phyloP scores from a whole-genome alignment of 1,284 basidiomycete species.

The Malassezia japonica region DNA sequence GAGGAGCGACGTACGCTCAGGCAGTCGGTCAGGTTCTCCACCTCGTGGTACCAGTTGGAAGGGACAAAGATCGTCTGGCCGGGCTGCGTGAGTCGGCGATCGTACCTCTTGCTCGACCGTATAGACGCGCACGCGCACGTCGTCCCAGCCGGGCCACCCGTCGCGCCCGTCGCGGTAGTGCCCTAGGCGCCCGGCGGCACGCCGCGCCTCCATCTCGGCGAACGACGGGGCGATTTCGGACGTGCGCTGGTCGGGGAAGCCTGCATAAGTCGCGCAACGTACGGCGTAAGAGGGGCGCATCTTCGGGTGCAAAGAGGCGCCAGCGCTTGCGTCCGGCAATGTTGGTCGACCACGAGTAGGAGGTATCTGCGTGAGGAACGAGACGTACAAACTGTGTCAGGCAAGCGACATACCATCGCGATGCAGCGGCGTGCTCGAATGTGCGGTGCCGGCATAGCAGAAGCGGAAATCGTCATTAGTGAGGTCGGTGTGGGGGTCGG shows the following conservation, averaged over 20 bases:
- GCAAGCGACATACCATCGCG: conserved; percentile 23
- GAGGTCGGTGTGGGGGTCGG: conserved; percentile 49
- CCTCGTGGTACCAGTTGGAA: conserved; percentile 46
- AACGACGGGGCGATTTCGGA: conserved; percentile 33
- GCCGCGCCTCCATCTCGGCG: conserved; percentile 20
- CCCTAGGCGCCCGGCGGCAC: conserved; percentile 27
- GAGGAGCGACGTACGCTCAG: conserved; percentile 14
- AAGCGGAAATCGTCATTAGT: conserved; percentile 53
- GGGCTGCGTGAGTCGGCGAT: conserved; percentile 4
- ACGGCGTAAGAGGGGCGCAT: conserved; percentile 37
- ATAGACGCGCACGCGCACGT: conserved; percentile 11
- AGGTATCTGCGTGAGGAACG: conserved; percentile 46
- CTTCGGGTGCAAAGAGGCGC: conserved; percentile 53
- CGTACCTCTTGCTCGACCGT: conserved; percentile 11
- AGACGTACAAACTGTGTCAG: conserved; percentile 6
- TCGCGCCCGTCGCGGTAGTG: conserved; percentile 5
- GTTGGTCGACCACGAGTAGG: conserved; percentile 57
- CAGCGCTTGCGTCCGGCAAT: conserved; percentile 54
- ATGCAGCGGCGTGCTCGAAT: conserved; percentile 28
- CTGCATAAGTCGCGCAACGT: conserved; percentile 18
- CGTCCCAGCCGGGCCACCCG: conserved; percentile 20
- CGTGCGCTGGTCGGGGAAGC: conserved; percentile 33
- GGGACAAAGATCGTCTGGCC: conserved; percentile 43
- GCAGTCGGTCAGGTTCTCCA: conserved; percentile 42
- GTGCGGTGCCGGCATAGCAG: conserved; percentile 32